phyloP scores from a whole-genome alignment of 73 alveolate species.

The Tetrahymena thermophila region DNA sequence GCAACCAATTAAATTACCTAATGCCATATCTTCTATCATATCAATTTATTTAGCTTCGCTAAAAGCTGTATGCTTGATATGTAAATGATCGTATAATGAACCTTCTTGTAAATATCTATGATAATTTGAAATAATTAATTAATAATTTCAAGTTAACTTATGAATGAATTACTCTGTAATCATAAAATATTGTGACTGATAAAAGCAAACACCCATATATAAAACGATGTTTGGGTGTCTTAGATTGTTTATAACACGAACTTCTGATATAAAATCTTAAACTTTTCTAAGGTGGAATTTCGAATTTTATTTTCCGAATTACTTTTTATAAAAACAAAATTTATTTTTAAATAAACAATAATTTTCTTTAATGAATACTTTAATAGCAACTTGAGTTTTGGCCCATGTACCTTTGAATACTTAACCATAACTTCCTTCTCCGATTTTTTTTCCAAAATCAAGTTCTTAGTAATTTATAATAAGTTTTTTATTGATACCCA shows the following conservation, averaged over 20 bases:
- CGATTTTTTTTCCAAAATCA: constrained; percentile 42
- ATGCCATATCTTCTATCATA: constrained; percentile 87
- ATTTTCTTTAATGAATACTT: constrained; percentile 30
- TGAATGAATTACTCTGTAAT: constrained; percentile 71
- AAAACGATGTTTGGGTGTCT: constrained; percentile 92
- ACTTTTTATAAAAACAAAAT: neutral
- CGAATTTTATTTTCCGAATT: constrained; percentile 54
- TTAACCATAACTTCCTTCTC: constrained; percentile 80
- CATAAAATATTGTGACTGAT: constrained; percentile 75
- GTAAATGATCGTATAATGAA: constrained; percentile 65
- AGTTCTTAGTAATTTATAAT: constrained; percentile 17
- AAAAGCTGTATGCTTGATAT: constrained; percentile 45
- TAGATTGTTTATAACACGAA: constrained; percentile 74
- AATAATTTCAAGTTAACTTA: neutral
- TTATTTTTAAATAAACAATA: neutral
- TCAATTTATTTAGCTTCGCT: constrained; percentile 60
- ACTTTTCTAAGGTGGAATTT: constrained; percentile 30
- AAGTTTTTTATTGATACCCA: constrained; percentile 34
- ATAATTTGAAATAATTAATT: neutral
- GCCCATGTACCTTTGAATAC: constrained; percentile 83
- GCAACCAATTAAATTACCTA: neutral
- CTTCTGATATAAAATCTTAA: constrained; percentile 82
- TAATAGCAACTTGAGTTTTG: constrained; percentile 80
- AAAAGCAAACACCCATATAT: constrained; percentile 84
- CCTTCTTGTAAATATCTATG: constrained; percentile 41